Percentiles rank a stretch among this genome's conserved stretches.
Evolutionary conservation across 164 flowering plant species (phyloP).

Genomic region (Vitis riparia): DNA sequence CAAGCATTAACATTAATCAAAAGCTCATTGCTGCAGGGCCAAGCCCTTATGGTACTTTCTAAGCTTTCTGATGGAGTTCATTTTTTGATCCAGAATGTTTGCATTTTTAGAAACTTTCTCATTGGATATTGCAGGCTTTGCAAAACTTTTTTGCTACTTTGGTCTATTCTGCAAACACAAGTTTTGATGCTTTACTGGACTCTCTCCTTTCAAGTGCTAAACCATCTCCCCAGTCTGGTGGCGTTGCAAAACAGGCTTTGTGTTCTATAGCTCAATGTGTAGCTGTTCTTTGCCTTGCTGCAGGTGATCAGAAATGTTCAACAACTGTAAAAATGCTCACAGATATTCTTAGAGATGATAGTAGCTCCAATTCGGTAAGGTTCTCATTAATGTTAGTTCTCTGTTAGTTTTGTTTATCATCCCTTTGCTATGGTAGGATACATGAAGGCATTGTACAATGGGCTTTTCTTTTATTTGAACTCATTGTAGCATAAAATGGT

Average conservation of each 20-base stretch:
- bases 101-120: background rate
- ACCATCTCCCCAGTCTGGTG: conserved; percentile 86
- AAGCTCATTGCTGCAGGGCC: conserved; percentile 96
- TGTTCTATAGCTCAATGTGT: conserved; percentile 96
- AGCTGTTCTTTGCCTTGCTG: conserved; percentile 98
- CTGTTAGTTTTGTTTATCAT: background rate
- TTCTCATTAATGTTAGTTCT: background rate
- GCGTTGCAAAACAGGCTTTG: conserved; percentile 90
- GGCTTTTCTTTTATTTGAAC: background rate
- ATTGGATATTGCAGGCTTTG: conserved; percentile 63
- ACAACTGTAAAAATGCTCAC: conserved; percentile 93
- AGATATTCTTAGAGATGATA: conserved; percentile 73
- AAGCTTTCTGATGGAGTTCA: background rate
- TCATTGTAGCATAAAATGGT: background rate
- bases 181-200: conserved; percentile 85
- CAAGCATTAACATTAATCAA: conserved; percentile 81
- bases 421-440: background rate
- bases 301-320: conserved; percentile 88
- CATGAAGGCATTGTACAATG: background rate
- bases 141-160: conserved; percentile 82
- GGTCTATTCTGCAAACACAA: conserved; percentile 84
- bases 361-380: conserved; percentile 72
- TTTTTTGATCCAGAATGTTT: background rate
- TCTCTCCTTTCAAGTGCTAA: conserved; percentile 94
- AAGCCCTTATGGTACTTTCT: conserved; percentile 76